Base-by-base conservation (phyloP, 2,329 filamentous ascomycete genomes). In the Ophiocordyceps camponoti-rufipedis region DNA sequence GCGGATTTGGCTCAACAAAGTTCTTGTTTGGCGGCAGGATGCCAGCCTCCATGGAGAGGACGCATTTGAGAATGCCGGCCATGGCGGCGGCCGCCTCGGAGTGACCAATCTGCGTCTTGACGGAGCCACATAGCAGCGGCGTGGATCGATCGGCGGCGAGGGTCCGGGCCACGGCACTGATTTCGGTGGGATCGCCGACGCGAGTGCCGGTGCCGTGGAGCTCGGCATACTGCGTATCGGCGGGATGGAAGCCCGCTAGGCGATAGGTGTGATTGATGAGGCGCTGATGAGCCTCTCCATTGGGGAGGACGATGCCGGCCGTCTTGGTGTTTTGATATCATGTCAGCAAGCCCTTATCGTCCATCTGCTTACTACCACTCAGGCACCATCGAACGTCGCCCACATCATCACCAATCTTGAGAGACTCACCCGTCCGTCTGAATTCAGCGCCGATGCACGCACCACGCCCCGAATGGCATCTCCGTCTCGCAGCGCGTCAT, bases 171-270 rank as follows among this genome's bases (percentile, higher is more conserved):
- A 75, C 64, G 4, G 69, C 71, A 10, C 56, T 59, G 1, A 68
- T 67, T 49, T 78, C 74, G n/a, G 70, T 65, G 0, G 72, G 71
- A 48, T 78, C 74, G 2, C 74, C 74, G 1, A 67, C 66, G 32
- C 61, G 61, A n/a, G 74, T 78, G 7, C 72, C 73, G 0, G 73
- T 75, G 16, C 72, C 72, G 52, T 78, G 74, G 4, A 68, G 68
- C 51, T 78, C 72, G 33, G 65, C 52, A 43, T 57, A 65, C 5
- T 54, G 56, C 18, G 53, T 55, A 6, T 62, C 58, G 1, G 45
- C 45, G 9, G 55, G 55, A 18, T 52, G 48, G 13, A 64, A 49
- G 10, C 54, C 52, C 2, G 53, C 55, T 5, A 50, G 48, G 0
- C 47, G 35, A 48, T 70, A 70, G 0, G 59, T 57, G 1, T 56